Percentiles rank a stretch among this genome's conserved stretches.
These are phyloP conservation scores for Penicillium nucicola DNA, from an alignment of 495 filamentous ascomycete species.

Conservation along the genomic window DNA sequence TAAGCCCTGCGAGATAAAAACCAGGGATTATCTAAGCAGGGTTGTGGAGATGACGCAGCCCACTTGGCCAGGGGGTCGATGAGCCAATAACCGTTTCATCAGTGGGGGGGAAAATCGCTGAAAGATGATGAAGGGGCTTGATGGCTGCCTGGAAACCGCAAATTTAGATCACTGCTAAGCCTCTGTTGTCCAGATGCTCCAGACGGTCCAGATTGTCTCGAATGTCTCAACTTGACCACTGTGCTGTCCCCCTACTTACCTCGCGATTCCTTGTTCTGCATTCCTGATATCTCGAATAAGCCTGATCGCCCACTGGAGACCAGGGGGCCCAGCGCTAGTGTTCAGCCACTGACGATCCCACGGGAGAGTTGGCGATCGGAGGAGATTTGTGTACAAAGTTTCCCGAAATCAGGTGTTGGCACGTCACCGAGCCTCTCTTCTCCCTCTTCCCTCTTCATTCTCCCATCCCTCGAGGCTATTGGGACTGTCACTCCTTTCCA, in stretches of 20 bases:
- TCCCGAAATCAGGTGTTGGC: neutral
- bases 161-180: too few species aligned
- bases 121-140: too few species aligned
- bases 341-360: slow-evolving; percentile 24
- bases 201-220: too few species aligned
- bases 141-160: too few species aligned
- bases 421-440: slow-evolving; percentile 2
- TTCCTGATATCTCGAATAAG: neutral
- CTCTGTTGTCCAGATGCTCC: too few species aligned
- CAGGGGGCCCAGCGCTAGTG: slow-evolving; percentile 6
- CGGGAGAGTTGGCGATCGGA: neutral
- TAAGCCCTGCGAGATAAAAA: neutral
- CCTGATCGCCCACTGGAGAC: slow-evolving; percentile 5
- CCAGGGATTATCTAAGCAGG: neutral
- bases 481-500: slow-evolving; percentile 6
- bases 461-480: neutral
- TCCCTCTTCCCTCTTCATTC: neutral
- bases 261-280: too few species aligned
- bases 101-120: neutral
- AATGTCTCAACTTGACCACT: too few species aligned
- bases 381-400: neutral
- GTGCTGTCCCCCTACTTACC: too few species aligned
- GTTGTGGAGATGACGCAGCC: slow-evolving; percentile 12
- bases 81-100: slow-evolving; percentile 9
- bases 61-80: slow-evolving; percentile 3